Conservation (phyloP, 73 alveolate genomes). For the Tetrahymena elliotti region DNA sequence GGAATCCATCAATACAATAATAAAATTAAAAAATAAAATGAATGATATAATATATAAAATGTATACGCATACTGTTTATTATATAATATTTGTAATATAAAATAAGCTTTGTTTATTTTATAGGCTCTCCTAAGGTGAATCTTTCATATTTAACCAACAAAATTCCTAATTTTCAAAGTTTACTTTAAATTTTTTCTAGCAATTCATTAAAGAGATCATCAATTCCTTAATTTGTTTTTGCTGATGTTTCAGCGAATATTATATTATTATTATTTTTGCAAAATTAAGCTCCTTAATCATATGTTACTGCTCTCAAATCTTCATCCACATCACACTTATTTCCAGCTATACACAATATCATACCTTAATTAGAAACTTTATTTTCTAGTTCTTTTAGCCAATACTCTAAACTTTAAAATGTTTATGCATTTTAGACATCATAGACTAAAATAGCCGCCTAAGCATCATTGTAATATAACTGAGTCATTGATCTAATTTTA, state of each 20-base stretch:
- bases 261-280: slow-evolving; percentile 34
- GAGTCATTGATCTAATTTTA: slow-evolving; percentile 42
- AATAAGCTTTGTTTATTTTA: background rate
- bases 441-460: slow-evolving; percentile 55
- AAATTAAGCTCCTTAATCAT: slow-evolving; percentile 28
- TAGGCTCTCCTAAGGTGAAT: background rate
- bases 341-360: slow-evolving; percentile 45
- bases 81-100: too few relatives aligned
- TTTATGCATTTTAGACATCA: slow-evolving; percentile 49
- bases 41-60: too few relatives aligned
- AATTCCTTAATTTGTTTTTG: slow-evolving; percentile 55
- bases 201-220: slow-evolving; percentile 34
- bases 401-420: slow-evolving; percentile 37
- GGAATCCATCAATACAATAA: background rate
- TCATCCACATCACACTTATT: slow-evolving; percentile 43
- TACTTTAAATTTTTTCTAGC: slow-evolving; percentile 8
- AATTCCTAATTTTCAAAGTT: background rate
- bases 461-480: slow-evolving; percentile 57
- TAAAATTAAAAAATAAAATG: too few relatives aligned
- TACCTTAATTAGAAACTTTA: slow-evolving; percentile 21
- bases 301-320: slow-evolving; percentile 28
- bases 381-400: slow-evolving; percentile 45
- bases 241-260: slow-evolving; percentile 42
- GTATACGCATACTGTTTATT: background rate
- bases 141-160: too few relatives aligned